Conservation (phyloP, 2,329 filamentous ascomycete species). For the Clarireedia hainanense region DNA sequence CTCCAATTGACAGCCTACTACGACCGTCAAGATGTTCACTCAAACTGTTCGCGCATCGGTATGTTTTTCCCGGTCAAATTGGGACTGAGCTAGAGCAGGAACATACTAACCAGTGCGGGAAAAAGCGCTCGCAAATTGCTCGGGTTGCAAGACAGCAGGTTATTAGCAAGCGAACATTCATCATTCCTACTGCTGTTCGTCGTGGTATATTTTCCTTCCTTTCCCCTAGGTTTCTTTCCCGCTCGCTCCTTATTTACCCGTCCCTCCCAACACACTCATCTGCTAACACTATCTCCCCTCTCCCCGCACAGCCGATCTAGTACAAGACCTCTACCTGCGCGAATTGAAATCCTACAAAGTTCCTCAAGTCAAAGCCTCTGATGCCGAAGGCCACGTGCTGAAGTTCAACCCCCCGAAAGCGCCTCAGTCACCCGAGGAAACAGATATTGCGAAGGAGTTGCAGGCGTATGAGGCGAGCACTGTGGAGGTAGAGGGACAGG, state of each 20-base stretch:
- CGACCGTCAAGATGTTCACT: slow-evolving; percentile 26
- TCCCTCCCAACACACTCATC: neutral
- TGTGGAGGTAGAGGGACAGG: slow-evolving; percentile 89
- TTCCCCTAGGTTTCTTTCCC: neutral
- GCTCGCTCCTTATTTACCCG: neutral
- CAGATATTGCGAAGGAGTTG: slow-evolving; percentile 83
- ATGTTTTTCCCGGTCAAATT: slow-evolving; percentile 10
- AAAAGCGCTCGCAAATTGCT: slow-evolving; percentile 30
- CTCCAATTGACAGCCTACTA: slow-evolving; percentile 10
- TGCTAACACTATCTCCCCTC: slow-evolving; percentile 13
- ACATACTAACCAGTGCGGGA: slow-evolving; percentile 15
- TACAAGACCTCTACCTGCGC: slow-evolving; percentile 95
- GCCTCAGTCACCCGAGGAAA: slow-evolving; percentile 85
- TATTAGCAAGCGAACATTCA: slow-evolving; percentile 28
- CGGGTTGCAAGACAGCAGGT: slow-evolving; percentile 28
- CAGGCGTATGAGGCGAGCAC: slow-evolving; percentile 91
- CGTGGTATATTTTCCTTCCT: slow-evolving; percentile 24
- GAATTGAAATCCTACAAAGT: slow-evolving; percentile 96
- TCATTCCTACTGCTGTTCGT: slow-evolving; percentile 29
- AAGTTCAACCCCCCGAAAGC: slow-evolving; percentile 74
- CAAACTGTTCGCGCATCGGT: slow-evolving; percentile 31
- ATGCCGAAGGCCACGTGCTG: slow-evolving; percentile 85
- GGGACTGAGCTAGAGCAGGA: too few species aligned
- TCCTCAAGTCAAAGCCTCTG: slow-evolving; percentile 71
- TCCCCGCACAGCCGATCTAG: slow-evolving; percentile 68